phyloP scores from a whole-genome alignment of 2,329 filamentous ascomycete species.

The Epichloe sibirici region DNA sequence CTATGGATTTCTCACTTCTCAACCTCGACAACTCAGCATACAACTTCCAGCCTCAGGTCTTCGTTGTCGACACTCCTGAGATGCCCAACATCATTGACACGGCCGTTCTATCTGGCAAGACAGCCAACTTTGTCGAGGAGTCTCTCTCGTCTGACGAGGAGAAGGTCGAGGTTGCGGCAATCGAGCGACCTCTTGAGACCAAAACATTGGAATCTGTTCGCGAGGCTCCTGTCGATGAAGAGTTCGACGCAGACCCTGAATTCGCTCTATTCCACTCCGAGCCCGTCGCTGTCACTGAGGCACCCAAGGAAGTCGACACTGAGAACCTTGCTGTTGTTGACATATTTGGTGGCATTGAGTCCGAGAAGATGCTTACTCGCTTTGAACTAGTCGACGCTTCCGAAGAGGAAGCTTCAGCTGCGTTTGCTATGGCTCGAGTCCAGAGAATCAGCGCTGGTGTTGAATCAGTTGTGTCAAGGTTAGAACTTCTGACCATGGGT shows the following conservation, averaged over 20 bases:
- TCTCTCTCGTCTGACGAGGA: conserved; percentile 33
- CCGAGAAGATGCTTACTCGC: conserved; percentile 51
- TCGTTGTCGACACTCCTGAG: conserved; percentile 61
- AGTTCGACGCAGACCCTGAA: conserved; percentile 50
- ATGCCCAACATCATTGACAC: conserved; percentile 48
- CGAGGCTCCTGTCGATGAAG: conserved; percentile 30
- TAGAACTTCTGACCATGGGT: conserved; percentile 25
- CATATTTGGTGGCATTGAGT: conserved; percentile 41
- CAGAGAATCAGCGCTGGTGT: conserved; percentile 33
- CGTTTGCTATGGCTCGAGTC: conserved; percentile 35
- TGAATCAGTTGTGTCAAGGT: conserved; percentile 23
- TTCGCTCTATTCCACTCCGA: conserved; percentile 48
- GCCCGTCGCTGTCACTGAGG: conserved; percentile 12
- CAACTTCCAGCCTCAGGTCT: conserved; percentile 58
- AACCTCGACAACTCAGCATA: conserved; percentile 42
- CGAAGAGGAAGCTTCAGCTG: conserved; percentile 33
- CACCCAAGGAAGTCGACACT: conserved; percentile 28
- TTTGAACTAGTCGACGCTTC: conserved; percentile 52
- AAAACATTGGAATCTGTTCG: conserved; percentile 17
- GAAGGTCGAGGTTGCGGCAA: conserved; percentile 43
- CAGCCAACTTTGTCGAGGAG: conserved; percentile 39
- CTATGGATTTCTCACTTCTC: conserved; percentile 64
- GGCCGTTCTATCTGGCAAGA: conserved; percentile 59
- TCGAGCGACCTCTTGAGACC: conserved; percentile 35
- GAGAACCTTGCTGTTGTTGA: conserved; percentile 27